Conservation (phyloP, 805 yeast species). For the Scheffersomyces amazonensis region DNA sequence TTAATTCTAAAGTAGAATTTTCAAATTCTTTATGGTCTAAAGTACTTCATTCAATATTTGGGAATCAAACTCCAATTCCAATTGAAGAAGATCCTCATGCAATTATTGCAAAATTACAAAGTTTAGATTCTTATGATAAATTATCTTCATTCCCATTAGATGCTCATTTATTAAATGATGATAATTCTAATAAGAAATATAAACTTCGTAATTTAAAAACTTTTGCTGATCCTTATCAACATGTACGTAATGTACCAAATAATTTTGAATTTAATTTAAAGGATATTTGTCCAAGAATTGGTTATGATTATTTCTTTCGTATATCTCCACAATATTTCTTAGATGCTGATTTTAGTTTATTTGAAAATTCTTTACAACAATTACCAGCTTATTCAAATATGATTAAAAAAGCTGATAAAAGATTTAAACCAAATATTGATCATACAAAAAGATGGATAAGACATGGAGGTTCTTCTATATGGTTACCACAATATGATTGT, state of each 20-base stretch:
- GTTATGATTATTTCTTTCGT: conserved; percentile 9
- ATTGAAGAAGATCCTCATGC: neutral
- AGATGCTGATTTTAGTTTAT: conserved; percentile 12
- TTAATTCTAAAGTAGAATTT: neutral
- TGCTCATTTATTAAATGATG: conserved; percentile 1
- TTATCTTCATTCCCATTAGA: conserved; percentile 7
- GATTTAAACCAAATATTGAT: conserved; percentile 18
- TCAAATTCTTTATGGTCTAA: neutral
- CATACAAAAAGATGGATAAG: conserved; percentile 25
- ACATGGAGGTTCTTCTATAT: conserved; percentile 30
- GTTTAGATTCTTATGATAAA: conserved; percentile 1
- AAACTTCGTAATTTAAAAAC: conserved; percentile 6
- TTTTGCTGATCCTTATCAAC: conserved; percentile 15
- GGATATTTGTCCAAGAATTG: conserved; percentile 12
- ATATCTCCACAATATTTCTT: conserved; percentile 12
- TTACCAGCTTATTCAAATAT: conserved; percentile 9
- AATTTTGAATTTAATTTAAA: conserved; percentile 9
- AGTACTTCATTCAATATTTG: neutral
- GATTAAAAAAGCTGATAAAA: conserved; percentile 11
- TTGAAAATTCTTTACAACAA: conserved; percentile 8
- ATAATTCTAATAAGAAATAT: neutral
- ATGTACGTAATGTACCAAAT: conserved; percentile 4
- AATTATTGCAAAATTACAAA: conserved; percentile 2
- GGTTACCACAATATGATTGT: conserved; percentile 28
- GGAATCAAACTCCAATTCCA: neutral